Base-by-base conservation (phyloP, 129 eudicot species). In the Glebionis coronaria region DNA sequence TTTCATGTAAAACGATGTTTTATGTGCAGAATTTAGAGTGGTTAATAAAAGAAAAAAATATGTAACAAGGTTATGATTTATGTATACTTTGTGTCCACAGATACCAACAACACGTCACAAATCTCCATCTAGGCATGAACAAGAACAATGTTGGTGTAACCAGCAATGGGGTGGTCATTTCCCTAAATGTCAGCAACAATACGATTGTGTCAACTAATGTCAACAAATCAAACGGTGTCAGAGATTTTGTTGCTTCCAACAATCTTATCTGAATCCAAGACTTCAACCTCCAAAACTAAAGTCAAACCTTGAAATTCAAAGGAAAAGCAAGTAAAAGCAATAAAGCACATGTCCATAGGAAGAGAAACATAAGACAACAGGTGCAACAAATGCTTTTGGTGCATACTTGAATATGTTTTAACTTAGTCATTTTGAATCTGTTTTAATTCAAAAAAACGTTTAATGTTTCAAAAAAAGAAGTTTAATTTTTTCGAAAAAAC, bases 111-210 rank as follows among this genome's bases (percentile, higher is more conserved):
- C 98, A 10, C 97, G 98, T 31, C 67, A 95, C n/a, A 76, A 44
- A 82, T 88, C 98, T 49, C 98, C 98, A 88, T 78, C 95, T 93
- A 47, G 98, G 98, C 73, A 84, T 96, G 76, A 62, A 75, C 78
- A 93, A 93, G 58, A 79, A 58, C 79, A 65, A 73, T 29, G 58
- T 68, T 51, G 74, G 61, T 49, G 62, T 72, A 51, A 47, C 64
- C 56, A 73, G 65, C 72, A 76, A 52, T 47, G 84, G 83, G 40
- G 69, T 84, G 10, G 54, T 69, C 46, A 75, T 40, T 44, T 80
- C 71, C 76, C 95, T 89, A 47, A 69, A 19, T 27, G 65, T 60
- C 29, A 68, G 35, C 42, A 59, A 11, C 61, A 73, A 71, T 15
- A 57, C 73, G 35, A 56, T 61, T 61, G 57, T 38, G 13, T 63